Evolutionary conservation across 2,329 filamentous ascomycete species (phyloP), one percentile per base, ranked within the genome.

Genomic region (Xylaria sp.): DNA sequence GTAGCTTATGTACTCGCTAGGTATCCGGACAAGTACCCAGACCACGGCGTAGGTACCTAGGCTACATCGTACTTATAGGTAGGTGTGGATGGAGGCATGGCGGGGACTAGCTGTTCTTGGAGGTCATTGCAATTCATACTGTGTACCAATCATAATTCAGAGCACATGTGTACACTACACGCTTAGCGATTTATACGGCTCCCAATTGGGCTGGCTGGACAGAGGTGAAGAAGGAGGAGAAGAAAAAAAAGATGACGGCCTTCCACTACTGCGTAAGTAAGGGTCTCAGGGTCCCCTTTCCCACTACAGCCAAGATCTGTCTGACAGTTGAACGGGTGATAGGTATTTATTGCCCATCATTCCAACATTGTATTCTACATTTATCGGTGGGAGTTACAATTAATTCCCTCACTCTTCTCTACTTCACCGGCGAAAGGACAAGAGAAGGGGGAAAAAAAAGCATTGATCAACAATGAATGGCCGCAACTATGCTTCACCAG

Each of bases 281-380:
- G 66, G 66, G 63, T 69, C 63, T 63, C 58, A 66, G 59, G 58
- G 58, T 63, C 57, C 50, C 35, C 51, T 57, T 21, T 63, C 37
- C 54, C 59, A 62, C 18, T 54, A 48, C 29, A 42, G 37, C 48
- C 53, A 47, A 47, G 25, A 27, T 23, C 35, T 27, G 29, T 37
- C 37, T 37, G 51, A 37, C 51, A 55, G 51, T 29, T 27, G 25
- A 9, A 29, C 29, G n/a, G 29, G 21, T 13, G 10, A 23, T 48
- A n/a, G 5, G 9, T 9, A n/a, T 10, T 8, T 21, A 48, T 48
- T 48, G 21, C 21, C 21, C 21, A 48, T 25, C 21, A 23, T 48
- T 48, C 44, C 21, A 48, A 4, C 21, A 12, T 25, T 48, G 44
- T 23, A 48, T 18, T 44, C 13, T 44, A 5, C 32, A 35, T 35